Evolutionary conservation across 2,329 filamentous ascomycete species (phyloP), one percentile per base, ranked within the genome.

Genomic region (Colletotrichum agaves): DNA sequence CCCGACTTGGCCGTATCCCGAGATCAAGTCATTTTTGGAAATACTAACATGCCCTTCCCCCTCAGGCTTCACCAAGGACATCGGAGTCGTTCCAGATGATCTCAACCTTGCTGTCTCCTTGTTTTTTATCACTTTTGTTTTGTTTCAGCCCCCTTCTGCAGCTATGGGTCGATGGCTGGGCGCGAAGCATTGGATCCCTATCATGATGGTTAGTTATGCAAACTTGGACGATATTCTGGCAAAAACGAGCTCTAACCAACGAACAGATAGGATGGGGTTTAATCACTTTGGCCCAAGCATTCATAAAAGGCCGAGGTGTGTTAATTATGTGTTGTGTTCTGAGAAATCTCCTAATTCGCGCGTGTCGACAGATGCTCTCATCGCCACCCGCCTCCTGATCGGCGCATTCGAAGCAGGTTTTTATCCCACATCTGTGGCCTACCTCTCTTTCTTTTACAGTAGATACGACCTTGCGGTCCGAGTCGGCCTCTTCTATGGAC

Each of bases 91-190:
- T 3, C 79, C 81, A n/a, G 77, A 78, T 41, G 86, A 88, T 71
- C 74, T 89, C 61, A 88, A 88, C 71, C 81, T 81, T 4, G 84
- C 86, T 3, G 83, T 88, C 10, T 84, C 85, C 21, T 80, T 84
- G 59, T 88, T 88, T 79, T 89, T 87, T 73, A 80, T 83, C 70
- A 85, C 85, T 63, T 89, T 88, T 71, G 86, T 89, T n/a, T 71
- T 83, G 0, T 78, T 88, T 12, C 87, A 88, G 70, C 86, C 87
- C 0, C 75, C 85, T 1, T 86, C 85, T 3, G 85, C 86, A 0
- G 78, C 78, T 3, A 70, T 79, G 12, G 80, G 79, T 6, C 73
- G 78, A 61, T 76, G 75, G 59, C 69, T 80, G 19, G 80, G 80
- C 3, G 86, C 87, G 77, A 81, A 82, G 35, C 74, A 79, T 35